These are phyloP conservation scores for Dactylonectria macrodidyma DNA, from an alignment of 2,329 filamentous ascomycete genomes.

Conservation along the genomic window DNA sequence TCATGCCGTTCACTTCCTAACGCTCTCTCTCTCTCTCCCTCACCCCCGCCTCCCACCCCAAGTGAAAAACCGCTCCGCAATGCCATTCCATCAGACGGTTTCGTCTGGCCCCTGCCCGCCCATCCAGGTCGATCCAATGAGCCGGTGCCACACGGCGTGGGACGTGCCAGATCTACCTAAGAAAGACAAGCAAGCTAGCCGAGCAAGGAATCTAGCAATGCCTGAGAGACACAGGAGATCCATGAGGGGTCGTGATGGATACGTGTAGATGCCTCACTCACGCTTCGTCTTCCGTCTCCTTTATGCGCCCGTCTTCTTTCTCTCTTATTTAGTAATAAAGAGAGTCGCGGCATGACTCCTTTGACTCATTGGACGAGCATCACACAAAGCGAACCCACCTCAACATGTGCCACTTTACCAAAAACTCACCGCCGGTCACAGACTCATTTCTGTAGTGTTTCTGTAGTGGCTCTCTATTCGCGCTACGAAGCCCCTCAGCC, in stretches of 20 bases:
- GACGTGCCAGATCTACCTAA: conserved; percentile 35
- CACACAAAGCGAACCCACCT: conserved; percentile 5
- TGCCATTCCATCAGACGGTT: conserved; percentile 31
- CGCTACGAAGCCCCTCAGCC: conserved; percentile 34
- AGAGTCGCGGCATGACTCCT: conserved; percentile 17
- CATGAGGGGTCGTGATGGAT: conserved; percentile 3
- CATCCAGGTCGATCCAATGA: conserved; percentile 45
- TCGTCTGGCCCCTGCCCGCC: conserved; percentile 35
- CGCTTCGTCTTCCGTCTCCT: not conserved
- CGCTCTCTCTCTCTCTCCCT: not conserved
- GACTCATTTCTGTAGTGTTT: conserved; percentile 29
- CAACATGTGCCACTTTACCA: conserved; percentile 22
- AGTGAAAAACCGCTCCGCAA: conserved; percentile 13
- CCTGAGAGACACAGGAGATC: conserved; percentile 21
- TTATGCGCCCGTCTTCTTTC: conserved; percentile 2
- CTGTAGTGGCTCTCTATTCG: conserved; percentile 33
- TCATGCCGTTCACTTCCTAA: conserved; percentile 23
- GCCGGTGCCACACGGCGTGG: conserved; percentile 46
- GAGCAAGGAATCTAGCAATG: conserved; percentile 21
- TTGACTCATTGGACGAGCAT: conserved; percentile 6
- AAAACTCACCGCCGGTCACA: conserved; percentile 41
- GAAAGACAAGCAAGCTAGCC: conserved; percentile 21
- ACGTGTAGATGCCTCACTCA: conserved; percentile 14
- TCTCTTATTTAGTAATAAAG: conserved; percentile 3
- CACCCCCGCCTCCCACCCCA: conserved; percentile 11